These are phyloP conservation scores for Vaccinium myrtillus DNA, from an alignment of 148 eudicot species.

Conservation along the genomic window DNA sequence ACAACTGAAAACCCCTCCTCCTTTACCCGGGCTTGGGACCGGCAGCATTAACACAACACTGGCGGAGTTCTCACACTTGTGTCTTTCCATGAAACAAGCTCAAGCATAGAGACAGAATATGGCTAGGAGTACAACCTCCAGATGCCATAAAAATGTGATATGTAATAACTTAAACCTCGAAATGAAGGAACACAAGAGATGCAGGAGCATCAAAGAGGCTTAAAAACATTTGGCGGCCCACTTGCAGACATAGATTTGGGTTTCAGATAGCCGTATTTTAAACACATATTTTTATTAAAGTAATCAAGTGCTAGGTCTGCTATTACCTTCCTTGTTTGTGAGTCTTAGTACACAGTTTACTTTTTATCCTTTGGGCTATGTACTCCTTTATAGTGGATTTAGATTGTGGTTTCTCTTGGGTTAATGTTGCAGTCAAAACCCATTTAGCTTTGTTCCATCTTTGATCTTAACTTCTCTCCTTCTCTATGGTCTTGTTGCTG, in stretches of 20 bases:
- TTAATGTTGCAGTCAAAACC: not conserved
- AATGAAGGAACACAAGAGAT: not conserved
- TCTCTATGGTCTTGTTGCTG: not conserved
- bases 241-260: not conserved
- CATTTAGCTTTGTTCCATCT: not conserved
- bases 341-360: not conserved
- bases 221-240: not conserved
- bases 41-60: not conserved
- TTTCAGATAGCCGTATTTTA: not conserved
- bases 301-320: not conserved
- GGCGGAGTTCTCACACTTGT: not conserved
- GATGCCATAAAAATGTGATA: not conserved
- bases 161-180: not conserved
- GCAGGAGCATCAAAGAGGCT: not conserved
- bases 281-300: not conserved
- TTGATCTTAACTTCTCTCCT: not conserved
- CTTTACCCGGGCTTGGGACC: constrained; percentile 5
- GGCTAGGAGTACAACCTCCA: not conserved
- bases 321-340: not conserved
- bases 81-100: not conserved
- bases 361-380: not conserved
- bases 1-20: not conserved
- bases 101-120: not conserved
- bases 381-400: not conserved
- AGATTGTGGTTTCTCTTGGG: not conserved